Conservation (phyloP, 192 early-diverging fungal genomes). For the Dissophora ornata region DNA sequence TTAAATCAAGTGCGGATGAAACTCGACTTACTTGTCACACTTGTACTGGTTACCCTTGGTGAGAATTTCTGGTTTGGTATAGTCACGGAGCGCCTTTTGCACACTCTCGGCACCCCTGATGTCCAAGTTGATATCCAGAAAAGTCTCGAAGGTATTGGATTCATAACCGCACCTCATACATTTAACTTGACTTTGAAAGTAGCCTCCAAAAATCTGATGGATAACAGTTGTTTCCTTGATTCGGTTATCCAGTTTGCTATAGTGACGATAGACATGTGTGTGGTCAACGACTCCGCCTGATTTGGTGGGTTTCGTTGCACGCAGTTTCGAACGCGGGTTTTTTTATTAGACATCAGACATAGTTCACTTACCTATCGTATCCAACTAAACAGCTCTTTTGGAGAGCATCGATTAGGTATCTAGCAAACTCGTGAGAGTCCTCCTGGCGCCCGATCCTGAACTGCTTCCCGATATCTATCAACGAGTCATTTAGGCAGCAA, state of each 20-base stretch:
- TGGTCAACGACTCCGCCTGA: too few relatives aligned
- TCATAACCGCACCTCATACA: conserved; percentile 77
- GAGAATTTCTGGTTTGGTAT: conserved; percentile 77
- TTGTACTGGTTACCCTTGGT: conserved; percentile 77
- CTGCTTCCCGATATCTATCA: conserved; percentile 75
- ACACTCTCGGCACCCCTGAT: conserved; percentile 72
- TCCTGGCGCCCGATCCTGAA: conserved; percentile 86
- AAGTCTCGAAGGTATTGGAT: conserved; percentile 82
- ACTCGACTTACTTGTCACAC: conserved; percentile 73
- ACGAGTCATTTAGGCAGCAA: too few relatives aligned
- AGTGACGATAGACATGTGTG: not conserved
- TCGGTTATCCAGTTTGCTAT: conserved; percentile 71
- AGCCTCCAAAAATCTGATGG: conserved; percentile 88
- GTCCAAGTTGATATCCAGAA: conserved; percentile 84
- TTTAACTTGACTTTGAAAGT: conserved; percentile 79
- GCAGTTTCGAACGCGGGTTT: too few relatives aligned
- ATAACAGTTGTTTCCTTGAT: conserved; percentile 81
- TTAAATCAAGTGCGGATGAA: too few relatives aligned
- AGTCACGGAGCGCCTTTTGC: conserved; percentile 75
- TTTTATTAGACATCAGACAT: too few relatives aligned
- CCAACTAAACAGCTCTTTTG: conserved; percentile 40
- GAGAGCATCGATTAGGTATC: conserved; percentile 50
- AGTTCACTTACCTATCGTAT: conserved; percentile 33
- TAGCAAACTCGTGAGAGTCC: conserved; percentile 91
- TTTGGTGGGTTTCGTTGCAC: too few relatives aligned